Evolutionary conservation across 2,329 filamentous ascomycete species (phyloP).

Genomic region (Sporothrix variecibatus): DNA sequence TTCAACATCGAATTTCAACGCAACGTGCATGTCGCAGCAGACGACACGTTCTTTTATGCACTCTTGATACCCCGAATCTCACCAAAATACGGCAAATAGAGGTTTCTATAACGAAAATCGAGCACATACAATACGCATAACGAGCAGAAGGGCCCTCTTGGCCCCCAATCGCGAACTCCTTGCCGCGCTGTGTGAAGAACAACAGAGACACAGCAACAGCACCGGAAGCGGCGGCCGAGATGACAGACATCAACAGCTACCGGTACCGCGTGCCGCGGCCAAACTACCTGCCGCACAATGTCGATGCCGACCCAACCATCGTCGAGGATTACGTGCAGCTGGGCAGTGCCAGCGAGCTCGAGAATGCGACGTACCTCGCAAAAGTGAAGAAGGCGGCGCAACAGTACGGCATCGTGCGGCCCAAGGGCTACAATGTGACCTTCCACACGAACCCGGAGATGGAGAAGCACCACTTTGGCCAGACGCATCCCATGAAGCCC

Average conservation of each 20-base stretch:
- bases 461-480: conserved; percentile 95
- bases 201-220: not conserved
- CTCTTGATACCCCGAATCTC: not conserved
- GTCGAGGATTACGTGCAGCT: conserved; percentile 57
- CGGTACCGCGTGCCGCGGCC: conserved; percentile 57
- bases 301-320: conserved; percentile 52
- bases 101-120: not conserved
- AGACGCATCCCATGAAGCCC: conserved; percentile 98
- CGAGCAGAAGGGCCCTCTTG: not conserved
- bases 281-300: conserved; percentile 61
- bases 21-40: not conserved
- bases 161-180: not conserved
- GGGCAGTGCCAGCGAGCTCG: conserved; percentile 53
- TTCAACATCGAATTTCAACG: not conserved
- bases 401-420: conserved; percentile 71
- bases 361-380: conserved; percentile 58
- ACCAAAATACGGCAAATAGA: not conserved
- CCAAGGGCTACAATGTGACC: conserved; percentile 86
- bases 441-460: conserved; percentile 95
- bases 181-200: not conserved
- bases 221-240: conserved; percentile 13
- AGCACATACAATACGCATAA: not conserved
- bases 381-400: conserved; percentile 60
- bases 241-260: conserved; percentile 51
- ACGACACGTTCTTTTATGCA: not conserved